Percentiles rank a stretch among this genome's conserved stretches.
phyloP scores from a whole-genome alignment of 805 yeast species.

The Kuraishia hungarica region DNA sequence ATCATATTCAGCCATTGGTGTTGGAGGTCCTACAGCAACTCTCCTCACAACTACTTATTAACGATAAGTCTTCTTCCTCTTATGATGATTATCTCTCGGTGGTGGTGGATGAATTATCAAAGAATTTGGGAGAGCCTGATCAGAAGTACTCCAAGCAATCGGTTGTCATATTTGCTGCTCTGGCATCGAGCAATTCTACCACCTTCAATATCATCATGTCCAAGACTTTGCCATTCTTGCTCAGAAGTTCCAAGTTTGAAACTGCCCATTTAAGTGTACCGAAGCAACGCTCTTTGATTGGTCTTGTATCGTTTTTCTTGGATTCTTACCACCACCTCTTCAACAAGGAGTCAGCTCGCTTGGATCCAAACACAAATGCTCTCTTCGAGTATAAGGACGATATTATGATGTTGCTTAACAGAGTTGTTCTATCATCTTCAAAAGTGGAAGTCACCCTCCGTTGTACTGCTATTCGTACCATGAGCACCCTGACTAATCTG shows the following conservation, averaged over 20 bases:
- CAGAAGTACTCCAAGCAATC: constrained; percentile 56
- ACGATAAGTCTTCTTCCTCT: constrained; percentile 9
- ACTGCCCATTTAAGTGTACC: constrained; percentile 32
- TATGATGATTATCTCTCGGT: constrained; percentile 14
- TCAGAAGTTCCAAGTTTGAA: constrained; percentile 22
- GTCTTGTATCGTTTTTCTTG: constrained; percentile 50
- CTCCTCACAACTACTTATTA: constrained; percentile 21
- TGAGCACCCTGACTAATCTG: constrained; percentile 47
- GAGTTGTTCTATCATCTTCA: constrained; percentile 59
- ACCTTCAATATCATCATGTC: constrained; percentile 42
- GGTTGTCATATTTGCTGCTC: constrained; percentile 45
- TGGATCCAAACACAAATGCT: constrained; percentile 19
- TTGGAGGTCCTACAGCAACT: constrained; percentile 37
- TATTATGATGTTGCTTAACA: constrained; percentile 58
- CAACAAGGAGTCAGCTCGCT: constrained; percentile 10
- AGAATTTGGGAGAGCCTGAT: constrained; percentile 38
- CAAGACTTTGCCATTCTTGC: constrained; percentile 34
- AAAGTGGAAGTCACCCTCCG: constrained; percentile 62
- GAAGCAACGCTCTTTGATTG: constrained; percentile 51
- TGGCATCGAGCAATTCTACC: constrained; percentile 37
- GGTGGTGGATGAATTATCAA: constrained; percentile 41
- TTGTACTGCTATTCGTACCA: constrained; percentile 55
- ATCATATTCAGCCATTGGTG: constrained; percentile 28
- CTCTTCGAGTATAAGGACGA: constrained; percentile 52
- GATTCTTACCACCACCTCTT: constrained; percentile 40